Conservation (phyloP, 2,329 filamentous ascomycete species). For the Pleoardoris graminearum region DNA sequence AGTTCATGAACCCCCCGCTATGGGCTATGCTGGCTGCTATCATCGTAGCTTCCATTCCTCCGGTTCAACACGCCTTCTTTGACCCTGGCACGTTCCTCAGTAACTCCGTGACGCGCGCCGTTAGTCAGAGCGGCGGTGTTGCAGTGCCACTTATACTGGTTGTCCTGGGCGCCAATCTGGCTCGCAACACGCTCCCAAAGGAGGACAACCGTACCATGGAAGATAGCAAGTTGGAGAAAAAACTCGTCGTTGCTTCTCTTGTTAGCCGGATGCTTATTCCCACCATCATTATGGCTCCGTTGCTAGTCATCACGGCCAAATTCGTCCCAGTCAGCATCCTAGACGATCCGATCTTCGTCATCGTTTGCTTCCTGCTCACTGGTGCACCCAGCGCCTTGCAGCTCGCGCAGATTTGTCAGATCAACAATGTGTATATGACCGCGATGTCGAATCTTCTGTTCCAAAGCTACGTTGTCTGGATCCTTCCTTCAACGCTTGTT, state of each 20-base stretch:
- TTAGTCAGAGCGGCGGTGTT: constrained; percentile 83
- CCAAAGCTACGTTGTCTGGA: constrained; percentile 97
- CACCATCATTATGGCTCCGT: constrained; percentile 86
- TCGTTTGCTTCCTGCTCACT: constrained; percentile 95
- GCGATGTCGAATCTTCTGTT: constrained; percentile 93
- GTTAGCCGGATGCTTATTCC: constrained; percentile 91
- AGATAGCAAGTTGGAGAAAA: constrained; percentile 68
- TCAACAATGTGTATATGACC: constrained; percentile 93
- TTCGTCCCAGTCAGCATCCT: constrained; percentile 91
- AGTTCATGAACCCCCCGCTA: constrained; percentile 97
- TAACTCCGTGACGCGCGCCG: constrained; percentile 88
- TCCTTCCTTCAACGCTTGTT: constrained; percentile 87
- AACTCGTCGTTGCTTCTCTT: constrained; percentile 82
- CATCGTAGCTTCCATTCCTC: constrained; percentile 83
- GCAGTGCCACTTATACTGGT: constrained; percentile 95
- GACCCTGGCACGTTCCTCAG: constrained; percentile 83
- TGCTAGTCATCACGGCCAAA: constrained; percentile 85
- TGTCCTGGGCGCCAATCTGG: constrained; percentile 91
- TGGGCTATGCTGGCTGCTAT: constrained; percentile 97
- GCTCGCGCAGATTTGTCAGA: constrained; percentile 96
- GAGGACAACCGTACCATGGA: constrained; percentile 68
- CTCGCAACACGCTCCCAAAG: constrained; percentile 81
- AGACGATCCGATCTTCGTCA: constrained; percentile 96
- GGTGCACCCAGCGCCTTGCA: constrained; percentile 93
- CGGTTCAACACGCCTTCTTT: constrained; percentile 84